Evolutionary conservation across 2,329 filamentous ascomycete species (phyloP), one percentile per base, ranked within the genome.

Genomic region (Fusarium vanettenii): DNA sequence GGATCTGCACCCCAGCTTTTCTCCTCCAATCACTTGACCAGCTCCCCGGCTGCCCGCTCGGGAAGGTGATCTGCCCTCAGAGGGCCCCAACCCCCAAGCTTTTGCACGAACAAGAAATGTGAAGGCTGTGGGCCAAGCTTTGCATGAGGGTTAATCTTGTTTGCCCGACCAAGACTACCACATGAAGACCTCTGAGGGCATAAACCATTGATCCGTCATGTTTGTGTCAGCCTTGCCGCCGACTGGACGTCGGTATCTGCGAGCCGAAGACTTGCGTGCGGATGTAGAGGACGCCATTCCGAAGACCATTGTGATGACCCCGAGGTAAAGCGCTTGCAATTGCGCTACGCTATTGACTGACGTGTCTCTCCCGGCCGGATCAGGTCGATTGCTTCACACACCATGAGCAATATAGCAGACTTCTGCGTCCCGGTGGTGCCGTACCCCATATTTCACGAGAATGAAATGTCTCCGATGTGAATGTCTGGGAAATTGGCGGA

Each of bases 1-100:
- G 59, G 66, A 69, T 62, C 68, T 76, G 61, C 69, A 78, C 77
- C 77, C 77, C 76, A 73, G 77, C 76, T 70, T 73, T 74, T 70
- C 66, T 64, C 74, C 68, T 65, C 77, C 74, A 76, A 73, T 75
- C 62, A 69, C 56, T 59, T 64, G 60, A 57, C 66, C 64, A 48
- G 66, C 52, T 64, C 60, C 70, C 70, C 72, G 70, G 64, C 64
- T 73, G 52, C 73, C 67, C 37, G 55, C 71, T 73, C 66, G 37
- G 73, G 73, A 76, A 75, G 67, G 72, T 75, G 72, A 60, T 31
- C 27, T 52, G 22, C 48, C 20, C 22, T 60, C 57, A 10, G 10
- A 18, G 41, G 25, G 9, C 16, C 27, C 57, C 27, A 16, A 22
- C 66, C 66, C 52, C 66, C 52, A 59, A 50, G 35, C 43, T 64